Evolutionary conservation across 345 rosid species (phyloP), one percentile per base, ranked within the genome.

Genomic region (Diplotaxis tenuifolia): DNA sequence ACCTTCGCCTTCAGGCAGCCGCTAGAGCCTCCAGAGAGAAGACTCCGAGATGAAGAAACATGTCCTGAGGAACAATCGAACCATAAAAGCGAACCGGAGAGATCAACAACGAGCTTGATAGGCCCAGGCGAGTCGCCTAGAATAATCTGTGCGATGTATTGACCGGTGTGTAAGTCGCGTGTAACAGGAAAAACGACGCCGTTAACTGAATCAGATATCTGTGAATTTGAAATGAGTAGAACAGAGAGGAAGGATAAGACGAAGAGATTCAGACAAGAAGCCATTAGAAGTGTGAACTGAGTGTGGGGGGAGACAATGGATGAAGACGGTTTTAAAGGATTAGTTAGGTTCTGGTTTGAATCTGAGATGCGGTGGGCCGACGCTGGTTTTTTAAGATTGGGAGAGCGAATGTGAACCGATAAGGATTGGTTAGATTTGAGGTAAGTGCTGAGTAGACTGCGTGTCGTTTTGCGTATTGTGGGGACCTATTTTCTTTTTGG

Each of bases 111-210:
- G 28, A 87, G 88, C 3, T 79, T 62, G 52, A 76, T 22, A 21
- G 90, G 81, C 4, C 6, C 34, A 4, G 47, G 63, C 0, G 84
- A 67, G 63, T 36, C 70, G 4, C 85, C 88, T 15, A 34, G 84
- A 23, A 49, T 68, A 76, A 85, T 78, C 28, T 58, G 65, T 63
- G 96, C 73, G 38, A 90, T 32, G 83, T 87, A 93, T 68, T 90
- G 97, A 29, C 80, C 83, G 42, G 89, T 85, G 4, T 85, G 67
- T 9, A 77, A 6, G 76, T 93, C 96, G 80, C 80, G 85, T 3
- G 63, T 4, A 4, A 90, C 82, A 5, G 93, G 86, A 62, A 87
- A 72, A 49, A 80, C 60, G 16, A 72, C 12, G 0, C 72, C 69
- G 65, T 38, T 34, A 9, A 76, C 25, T 0, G 74, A 27, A n/a